Base-by-base conservation (phyloP, 2,329 filamentous ascomycete genomes). In the Colletotrichum sp. region DNA sequence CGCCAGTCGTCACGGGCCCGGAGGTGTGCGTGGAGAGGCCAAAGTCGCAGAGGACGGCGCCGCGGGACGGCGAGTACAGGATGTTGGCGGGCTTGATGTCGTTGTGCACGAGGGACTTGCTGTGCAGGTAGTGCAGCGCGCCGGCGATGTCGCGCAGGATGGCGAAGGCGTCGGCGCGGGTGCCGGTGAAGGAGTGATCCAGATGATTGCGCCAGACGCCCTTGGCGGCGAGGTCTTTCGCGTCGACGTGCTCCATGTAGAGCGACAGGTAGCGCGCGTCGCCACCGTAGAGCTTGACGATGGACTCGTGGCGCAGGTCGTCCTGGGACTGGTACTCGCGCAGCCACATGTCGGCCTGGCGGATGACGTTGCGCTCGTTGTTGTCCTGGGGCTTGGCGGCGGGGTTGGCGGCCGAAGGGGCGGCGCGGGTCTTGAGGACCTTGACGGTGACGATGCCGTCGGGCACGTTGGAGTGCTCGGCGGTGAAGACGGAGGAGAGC, bases 1-100 rank as follows among this genome's bases (percentile, higher is more conserved):
- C 90, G 30, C 90, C 90, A 10, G 86, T 86, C 4, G 86, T 87
- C 14, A 87, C 85, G 5, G 87, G 85, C 75, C 86, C 87, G 70
- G 81, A 83, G 24, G 85, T 85, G 34, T 82, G 83, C 4, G 89
- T 90, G 10, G 90, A 90, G 58, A 92, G 83, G 14, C 90, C 90
- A 81, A 92, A 90, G 81, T 92, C 90, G 81, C 90, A 92, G 34
- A 92, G 86, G 4, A 92, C 89, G 38, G 90, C 90, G 7, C 90
- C 90, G 13, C 90, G 86, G 52, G 91, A 89, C 32, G 85, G 85
- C 16, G 89, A 91, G 82, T 91, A 92, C 36, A 92, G 83, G 70
- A 92, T 91, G 76, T 92, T 92, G 77, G 87, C 89, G 2, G 90
- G 90, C 81, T 92, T 92, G 82, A 92, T 90, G 80, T 92, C 90